Base-by-base conservation (phyloP, 805 yeast species). In the Yamadazyma laniorum region DNA sequence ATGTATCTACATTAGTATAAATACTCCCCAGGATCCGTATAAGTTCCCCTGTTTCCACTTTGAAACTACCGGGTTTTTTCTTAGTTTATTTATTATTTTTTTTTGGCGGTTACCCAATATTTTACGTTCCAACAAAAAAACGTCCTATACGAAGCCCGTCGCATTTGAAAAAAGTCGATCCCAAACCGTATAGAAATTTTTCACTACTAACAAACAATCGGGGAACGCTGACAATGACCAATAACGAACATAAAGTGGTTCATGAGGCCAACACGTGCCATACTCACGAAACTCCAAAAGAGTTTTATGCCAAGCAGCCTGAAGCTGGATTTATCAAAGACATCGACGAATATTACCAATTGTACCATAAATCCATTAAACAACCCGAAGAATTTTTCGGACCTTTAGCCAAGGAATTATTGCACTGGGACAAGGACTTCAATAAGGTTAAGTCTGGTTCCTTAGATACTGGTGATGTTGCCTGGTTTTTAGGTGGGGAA, bases 381-480 rank as follows among this genome's bases (percentile, higher is more conserved):
- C 77, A 85, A 54, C 98, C 98, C 29, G 84, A 77, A 38, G 73
- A 65, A 25, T 90, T 91, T 61, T 90, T 85, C 61, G 90, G 89
- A 33, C 77, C 79, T 35, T 68, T 75, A 59, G 97, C 96, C 35
- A 74, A 72, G 41, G 77, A 82, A 54, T 72, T 78, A 40, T 74
- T 90, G 49, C 65, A 75, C 52, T 90, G 97, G 97, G 86, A 82
- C 58, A 77, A 72, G 43, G 88, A 80, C 37, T 90, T 86, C 63
- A 70, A 74, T 51, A 71, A 75, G 42, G 93, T 75, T 52, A 74
- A 67, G 40, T 64, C 65, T 36, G 95, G 93, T 25, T 72, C 83
- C 37, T 75, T 83, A 47, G 75, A 72, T 48, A 65, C 81, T 50
- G 68, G 64, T 39, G 63, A 57, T 49, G 49, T 82, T 15, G 77